These are phyloP conservation scores for Penicillium sp. DNA, from an alignment of 2,329 filamentous ascomycete genomes.

Conservation along the genomic window DNA sequence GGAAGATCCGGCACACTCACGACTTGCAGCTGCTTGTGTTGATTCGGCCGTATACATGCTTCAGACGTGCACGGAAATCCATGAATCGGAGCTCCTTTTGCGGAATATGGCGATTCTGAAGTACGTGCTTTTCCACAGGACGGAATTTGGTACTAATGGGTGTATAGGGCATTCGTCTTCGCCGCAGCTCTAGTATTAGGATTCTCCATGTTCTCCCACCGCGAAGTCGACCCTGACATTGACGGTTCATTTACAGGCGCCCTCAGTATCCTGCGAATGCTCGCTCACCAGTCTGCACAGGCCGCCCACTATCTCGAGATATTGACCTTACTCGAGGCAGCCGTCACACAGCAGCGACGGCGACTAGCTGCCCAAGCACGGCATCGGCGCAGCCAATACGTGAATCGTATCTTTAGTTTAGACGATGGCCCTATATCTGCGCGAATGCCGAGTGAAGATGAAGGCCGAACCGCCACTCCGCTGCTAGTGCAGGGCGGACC, in stretches of 20 bases:
- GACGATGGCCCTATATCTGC: conserved; percentile 14
- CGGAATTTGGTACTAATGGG: not conserved
- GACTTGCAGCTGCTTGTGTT: conserved; percentile 51
- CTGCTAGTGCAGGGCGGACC: conserved; percentile 7
- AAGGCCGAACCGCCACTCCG: conserved; percentile 3
- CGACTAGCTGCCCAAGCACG: conserved; percentile 26
- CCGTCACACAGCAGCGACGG: conserved; percentile 43
- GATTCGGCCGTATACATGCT: conserved; percentile 55
- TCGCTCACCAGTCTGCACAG: conserved; percentile 51
- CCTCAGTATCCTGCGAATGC: conserved; percentile 47
- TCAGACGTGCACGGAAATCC: conserved; percentile 51
- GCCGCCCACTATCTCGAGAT: conserved; percentile 57
- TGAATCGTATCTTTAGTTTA: conserved; percentile 37
- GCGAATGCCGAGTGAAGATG: conserved; percentile 4
- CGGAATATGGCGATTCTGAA: conserved; percentile 59
- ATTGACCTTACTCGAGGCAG: conserved; percentile 46
- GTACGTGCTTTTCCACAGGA: conserved; percentile 33
- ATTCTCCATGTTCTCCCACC: conserved; percentile 53
- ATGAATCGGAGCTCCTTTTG: conserved; percentile 44
- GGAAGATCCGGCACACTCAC: conserved; percentile 29
- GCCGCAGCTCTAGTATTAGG: conserved; percentile 55
- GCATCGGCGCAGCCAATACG: conserved; percentile 32
- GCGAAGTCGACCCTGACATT: conserved; percentile 39
- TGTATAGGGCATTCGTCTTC: conserved; percentile 50
- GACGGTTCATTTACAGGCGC: conserved; percentile 48